Conservation (phyloP, 805 yeast species). For the Priceomyces melissophilus region DNA sequence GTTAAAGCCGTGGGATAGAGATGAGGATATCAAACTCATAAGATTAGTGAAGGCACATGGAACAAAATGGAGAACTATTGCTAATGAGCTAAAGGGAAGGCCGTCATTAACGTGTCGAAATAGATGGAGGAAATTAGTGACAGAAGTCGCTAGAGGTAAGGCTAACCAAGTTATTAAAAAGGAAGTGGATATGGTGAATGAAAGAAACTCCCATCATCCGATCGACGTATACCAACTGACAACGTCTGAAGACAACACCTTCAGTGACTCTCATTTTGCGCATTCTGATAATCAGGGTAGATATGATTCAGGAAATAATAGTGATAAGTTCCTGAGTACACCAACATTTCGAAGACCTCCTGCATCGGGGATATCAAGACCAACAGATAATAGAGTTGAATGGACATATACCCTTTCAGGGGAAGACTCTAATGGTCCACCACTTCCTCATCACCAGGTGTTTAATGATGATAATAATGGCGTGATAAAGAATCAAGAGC, state of each 20-base stretch:
- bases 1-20: constrained; percentile 72
- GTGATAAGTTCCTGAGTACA: no score
- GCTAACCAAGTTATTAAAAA: constrained; percentile 52
- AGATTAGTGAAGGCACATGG: constrained; percentile 67
- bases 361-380: constrained; percentile 7
- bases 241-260: no score
- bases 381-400: constrained; percentile 38
- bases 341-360: not conserved
- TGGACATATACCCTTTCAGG: constrained; percentile 58
- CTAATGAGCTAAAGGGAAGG: constrained; percentile 66
- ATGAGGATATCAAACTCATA: constrained; percentile 73
- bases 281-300: no score
- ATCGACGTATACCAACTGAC: no score
- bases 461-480: constrained; percentile 39
- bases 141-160: constrained; percentile 66
- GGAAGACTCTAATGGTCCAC: constrained; percentile 38
- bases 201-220: constrained; percentile 7
- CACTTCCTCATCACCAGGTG: constrained; percentile 18
- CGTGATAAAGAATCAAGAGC: constrained; percentile 46
- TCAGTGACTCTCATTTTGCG: no score
- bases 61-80: constrained; percentile 85
- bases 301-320: no score
- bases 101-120: constrained; percentile 90
- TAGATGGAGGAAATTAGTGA: constrained; percentile 85
- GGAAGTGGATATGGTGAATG: constrained; percentile 55